Percentiles rank a stretch among this genome's conserved stretches.
Conservation (phyloP, 768 basidiomycete genomes). For the Serpula lacrymans region DNA sequence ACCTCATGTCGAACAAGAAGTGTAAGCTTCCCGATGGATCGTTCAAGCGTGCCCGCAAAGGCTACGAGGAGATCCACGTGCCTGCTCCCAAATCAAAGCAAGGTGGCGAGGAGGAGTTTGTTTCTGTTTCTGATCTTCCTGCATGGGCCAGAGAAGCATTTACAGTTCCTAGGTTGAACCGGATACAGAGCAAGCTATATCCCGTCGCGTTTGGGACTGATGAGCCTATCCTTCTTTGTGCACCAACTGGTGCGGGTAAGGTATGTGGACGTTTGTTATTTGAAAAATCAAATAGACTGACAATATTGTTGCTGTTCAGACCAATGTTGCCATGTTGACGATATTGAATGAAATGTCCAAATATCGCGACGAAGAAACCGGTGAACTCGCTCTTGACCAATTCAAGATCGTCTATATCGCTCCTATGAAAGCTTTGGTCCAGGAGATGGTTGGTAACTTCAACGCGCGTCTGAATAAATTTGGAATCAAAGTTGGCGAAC, state of each 20-base stretch:
- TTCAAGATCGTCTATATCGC: slow-evolving; percentile 99
- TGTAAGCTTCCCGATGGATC: slow-evolving; percentile 96
- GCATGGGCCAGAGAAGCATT: slow-evolving; percentile 89
- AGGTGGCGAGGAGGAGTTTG: slow-evolving; percentile 58
- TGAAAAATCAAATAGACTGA: background rate
- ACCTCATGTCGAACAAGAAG: slow-evolving; percentile 98
- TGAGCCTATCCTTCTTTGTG: slow-evolving; percentile 93
- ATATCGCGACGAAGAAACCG: slow-evolving; percentile 78
- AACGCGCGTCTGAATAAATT: slow-evolving; percentile 62
- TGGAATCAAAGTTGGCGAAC: slow-evolving; percentile 87
- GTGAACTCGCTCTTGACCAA: slow-evolving; percentile 75
- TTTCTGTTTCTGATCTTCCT: slow-evolving; percentile 72
- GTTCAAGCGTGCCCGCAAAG: slow-evolving; percentile 94
- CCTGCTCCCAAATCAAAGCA: slow-evolving; percentile 85
- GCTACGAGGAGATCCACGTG: slow-evolving; percentile 97
- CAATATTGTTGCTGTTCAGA: slow-evolving; percentile 46
- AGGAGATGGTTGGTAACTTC: slow-evolving; percentile 98
- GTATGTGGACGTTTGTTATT: slow-evolving; percentile 38
- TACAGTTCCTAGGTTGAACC: slow-evolving; percentile 76
- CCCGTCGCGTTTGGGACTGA: slow-evolving; percentile 93
- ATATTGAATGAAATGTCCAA: slow-evolving; percentile 90
- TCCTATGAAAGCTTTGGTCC: slow-evolving; percentile 98
- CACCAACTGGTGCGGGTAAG: slow-evolving; percentile 98
- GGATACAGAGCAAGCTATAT: slow-evolving; percentile 89
- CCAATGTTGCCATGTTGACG: slow-evolving; percentile 95